phyloP scores from a whole-genome alignment of 371 early-diverging fungal genomes.

The Mortierella sp. region DNA sequence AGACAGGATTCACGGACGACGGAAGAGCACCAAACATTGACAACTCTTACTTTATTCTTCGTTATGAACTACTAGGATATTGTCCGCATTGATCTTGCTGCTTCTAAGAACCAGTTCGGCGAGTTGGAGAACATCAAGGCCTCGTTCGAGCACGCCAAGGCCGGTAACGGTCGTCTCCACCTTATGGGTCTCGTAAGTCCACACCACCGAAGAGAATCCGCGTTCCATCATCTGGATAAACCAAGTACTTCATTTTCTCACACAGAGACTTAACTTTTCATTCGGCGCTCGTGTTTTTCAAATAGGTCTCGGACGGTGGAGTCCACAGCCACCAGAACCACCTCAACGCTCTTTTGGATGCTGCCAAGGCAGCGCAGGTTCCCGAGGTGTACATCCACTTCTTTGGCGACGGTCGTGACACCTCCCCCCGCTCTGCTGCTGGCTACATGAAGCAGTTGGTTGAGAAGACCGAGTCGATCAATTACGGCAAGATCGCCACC shows the following conservation, averaged over 20 bases:
- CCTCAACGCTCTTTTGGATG: constrained; percentile 85
- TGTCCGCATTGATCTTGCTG: constrained; percentile 95
- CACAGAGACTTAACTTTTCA: background rate
- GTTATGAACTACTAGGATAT: constrained; percentile 79
- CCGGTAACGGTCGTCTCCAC: constrained; percentile 92
- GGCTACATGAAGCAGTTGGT: constrained; percentile 81
- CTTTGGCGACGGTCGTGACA: constrained; percentile 99
- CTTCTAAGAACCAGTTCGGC: constrained; percentile 86
- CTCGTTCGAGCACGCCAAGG: constrained; percentile 89
- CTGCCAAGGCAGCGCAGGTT: constrained; percentile 89
- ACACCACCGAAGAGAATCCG: background rate
- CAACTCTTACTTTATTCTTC: background rate
- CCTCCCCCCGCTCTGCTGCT: constrained; percentile 89
- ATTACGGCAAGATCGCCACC: constrained; percentile 93
- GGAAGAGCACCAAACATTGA: background rate
- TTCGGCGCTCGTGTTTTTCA: background rate
- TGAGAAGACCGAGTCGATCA: constrained; percentile 70
- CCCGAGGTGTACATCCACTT: constrained; percentile 95
- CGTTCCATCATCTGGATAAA: background rate
- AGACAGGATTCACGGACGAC: background rate
- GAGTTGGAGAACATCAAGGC: constrained; percentile 81
- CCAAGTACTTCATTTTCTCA: background rate
- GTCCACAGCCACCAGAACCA: constrained; percentile 99
- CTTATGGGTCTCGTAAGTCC: constrained; percentile 92
- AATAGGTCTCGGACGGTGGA: constrained; percentile 97